These are phyloP conservation scores for Didymosphaeria variabile DNA, from an alignment of 2,329 filamentous ascomycete species.

Conservation along the genomic window DNA sequence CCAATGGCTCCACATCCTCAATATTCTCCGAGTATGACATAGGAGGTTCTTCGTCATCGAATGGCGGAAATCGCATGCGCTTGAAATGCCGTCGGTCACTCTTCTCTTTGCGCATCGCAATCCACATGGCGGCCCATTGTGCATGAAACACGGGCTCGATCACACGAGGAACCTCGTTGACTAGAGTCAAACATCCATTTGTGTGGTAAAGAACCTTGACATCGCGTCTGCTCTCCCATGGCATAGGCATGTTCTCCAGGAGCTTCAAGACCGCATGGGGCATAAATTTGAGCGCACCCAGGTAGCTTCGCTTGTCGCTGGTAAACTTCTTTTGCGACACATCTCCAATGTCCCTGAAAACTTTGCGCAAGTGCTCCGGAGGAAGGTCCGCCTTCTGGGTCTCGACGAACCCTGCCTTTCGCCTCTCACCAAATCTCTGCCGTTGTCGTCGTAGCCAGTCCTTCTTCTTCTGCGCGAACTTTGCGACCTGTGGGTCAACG, in stretches of 20 bases:
- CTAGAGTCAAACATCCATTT: conserved; percentile 94
- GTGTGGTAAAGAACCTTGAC: conserved; percentile 99
- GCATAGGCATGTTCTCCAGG: conserved; percentile 99
- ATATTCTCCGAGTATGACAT: conserved; percentile 99
- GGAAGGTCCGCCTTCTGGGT: conserved; percentile 99
- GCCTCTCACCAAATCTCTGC: conserved; percentile 95
- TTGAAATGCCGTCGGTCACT: conserved; percentile 96
- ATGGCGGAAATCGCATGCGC: conserved; percentile 97
- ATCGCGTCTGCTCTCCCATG: conserved; percentile 94
- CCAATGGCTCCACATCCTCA: conserved; percentile 95
- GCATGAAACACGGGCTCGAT: conserved; percentile 98
- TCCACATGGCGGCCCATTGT: conserved; percentile 99
- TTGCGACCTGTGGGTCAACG: conserved; percentile 83
- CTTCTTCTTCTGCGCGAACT: conserved; percentile 98
- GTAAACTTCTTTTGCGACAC: conserved; percentile 99
- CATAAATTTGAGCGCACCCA: conserved; percentile 99
- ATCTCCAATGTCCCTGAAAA: conserved; percentile 97
- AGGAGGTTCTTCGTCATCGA: conserved; percentile 97
- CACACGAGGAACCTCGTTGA: conserved; percentile 95
- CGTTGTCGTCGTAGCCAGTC: conserved; percentile 95
- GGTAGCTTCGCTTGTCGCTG: conserved; percentile 96
- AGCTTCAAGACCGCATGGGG: conserved; percentile 97
- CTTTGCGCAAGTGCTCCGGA: conserved; percentile 96
- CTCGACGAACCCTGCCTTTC: conserved; percentile 95
- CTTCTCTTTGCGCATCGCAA: conserved; percentile 97